Percentiles rank a stretch among this genome's conserved stretches.
phyloP scores from a whole-genome alignment of 345 rosid species.

The Citrus glauca region DNA sequence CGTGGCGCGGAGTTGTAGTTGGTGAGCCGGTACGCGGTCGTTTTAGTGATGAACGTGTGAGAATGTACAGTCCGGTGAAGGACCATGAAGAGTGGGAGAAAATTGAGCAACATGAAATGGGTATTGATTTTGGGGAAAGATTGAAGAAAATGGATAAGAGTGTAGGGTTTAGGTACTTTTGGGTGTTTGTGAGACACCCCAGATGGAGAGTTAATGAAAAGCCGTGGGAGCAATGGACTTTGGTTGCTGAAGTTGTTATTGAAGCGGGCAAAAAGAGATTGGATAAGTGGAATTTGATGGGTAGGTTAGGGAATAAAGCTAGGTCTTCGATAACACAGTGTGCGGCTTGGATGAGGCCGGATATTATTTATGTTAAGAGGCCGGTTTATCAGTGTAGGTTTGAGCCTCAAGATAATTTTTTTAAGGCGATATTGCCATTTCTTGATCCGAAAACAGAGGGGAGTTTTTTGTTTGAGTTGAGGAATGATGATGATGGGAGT shows the following conservation, averaged over 20 bases:
- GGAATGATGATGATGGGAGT: slow-evolving; percentile 60
- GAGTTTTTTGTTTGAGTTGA: slow-evolving; percentile 54
- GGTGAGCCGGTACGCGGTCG: slow-evolving; percentile 87
- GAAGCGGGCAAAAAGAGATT: slow-evolving; percentile 75
- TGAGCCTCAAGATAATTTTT: slow-evolving; percentile 78
- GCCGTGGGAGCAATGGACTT: slow-evolving; percentile 96
- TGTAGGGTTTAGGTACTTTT: slow-evolving; percentile 70
- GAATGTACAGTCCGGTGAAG: slow-evolving; percentile 59
- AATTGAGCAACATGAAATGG: slow-evolving; percentile 89
- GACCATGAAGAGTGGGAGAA: slow-evolving; percentile 80
- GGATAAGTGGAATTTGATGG: slow-evolving; percentile 97
- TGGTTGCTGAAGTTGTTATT: slow-evolving; percentile 77
- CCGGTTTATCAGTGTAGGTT: slow-evolving; percentile 91
- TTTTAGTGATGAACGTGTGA: slow-evolving; percentile 72
- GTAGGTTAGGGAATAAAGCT: slow-evolving; percentile 74
- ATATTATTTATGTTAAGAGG: slow-evolving; percentile 82
- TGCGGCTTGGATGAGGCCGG: slow-evolving; percentile 96
- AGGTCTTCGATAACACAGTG: slow-evolving; percentile 64
- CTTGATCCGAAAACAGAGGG: slow-evolving; percentile 70
- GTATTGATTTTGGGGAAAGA: slow-evolving; percentile 59
- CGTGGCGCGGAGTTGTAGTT: slow-evolving; percentile 94
- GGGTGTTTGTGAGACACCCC: slow-evolving; percentile 95
- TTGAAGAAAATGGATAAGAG: slow-evolving; percentile 53
- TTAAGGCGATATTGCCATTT: slow-evolving; percentile 50
- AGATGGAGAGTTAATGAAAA: slow-evolving; percentile 69